Conservation (phyloP, 441 rosid species). For the Erysimum cheiri region DNA sequence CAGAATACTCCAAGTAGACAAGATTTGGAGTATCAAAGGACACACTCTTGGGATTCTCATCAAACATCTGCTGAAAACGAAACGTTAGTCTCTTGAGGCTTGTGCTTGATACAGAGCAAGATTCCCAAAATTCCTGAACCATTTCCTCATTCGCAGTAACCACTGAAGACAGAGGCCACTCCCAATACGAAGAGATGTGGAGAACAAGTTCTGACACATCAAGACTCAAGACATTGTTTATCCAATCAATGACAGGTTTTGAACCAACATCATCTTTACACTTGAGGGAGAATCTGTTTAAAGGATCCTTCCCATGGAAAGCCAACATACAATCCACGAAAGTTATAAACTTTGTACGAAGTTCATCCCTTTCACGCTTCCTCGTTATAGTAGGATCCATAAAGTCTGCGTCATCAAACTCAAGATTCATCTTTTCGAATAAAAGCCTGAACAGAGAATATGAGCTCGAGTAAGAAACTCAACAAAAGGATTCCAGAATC, state of each 20-base stretch:
- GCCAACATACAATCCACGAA: slow-evolving; percentile 18
- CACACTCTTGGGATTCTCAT: slow-evolving; percentile 17
- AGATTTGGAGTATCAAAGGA: slow-evolving; percentile 34
- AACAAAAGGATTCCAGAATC: neutral
- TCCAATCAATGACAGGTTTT: slow-evolving; percentile 26
- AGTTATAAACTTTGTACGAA: slow-evolving; percentile 1
- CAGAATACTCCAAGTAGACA: slow-evolving; percentile 15
- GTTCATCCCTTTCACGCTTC: neutral
- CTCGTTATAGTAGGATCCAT: neutral
- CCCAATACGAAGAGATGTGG: neutral
- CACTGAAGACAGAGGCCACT: slow-evolving; percentile 10
- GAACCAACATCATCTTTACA: slow-evolving; percentile 12
- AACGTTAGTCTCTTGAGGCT: slow-evolving; percentile 28
- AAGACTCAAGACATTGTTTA: slow-evolving; percentile 25
- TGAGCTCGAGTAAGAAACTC: neutral
- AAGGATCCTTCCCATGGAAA: slow-evolving; percentile 26
- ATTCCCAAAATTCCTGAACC: slow-evolving; percentile 24
- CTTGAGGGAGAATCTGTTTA: slow-evolving; percentile 18
- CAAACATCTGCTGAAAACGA: neutral
- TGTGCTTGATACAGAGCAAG: slow-evolving; percentile 25
- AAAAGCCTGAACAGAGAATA: neutral
- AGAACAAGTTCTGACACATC: slow-evolving; percentile 11
- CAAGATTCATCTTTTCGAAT: slow-evolving; percentile 22
- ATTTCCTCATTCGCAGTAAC: slow-evolving; percentile 13
- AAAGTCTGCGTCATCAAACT: slow-evolving; percentile 11